These are phyloP conservation scores for Ogataea hybrid DNA, from an alignment of 1,139 yeast genomes.

Conservation along the genomic window DNA sequence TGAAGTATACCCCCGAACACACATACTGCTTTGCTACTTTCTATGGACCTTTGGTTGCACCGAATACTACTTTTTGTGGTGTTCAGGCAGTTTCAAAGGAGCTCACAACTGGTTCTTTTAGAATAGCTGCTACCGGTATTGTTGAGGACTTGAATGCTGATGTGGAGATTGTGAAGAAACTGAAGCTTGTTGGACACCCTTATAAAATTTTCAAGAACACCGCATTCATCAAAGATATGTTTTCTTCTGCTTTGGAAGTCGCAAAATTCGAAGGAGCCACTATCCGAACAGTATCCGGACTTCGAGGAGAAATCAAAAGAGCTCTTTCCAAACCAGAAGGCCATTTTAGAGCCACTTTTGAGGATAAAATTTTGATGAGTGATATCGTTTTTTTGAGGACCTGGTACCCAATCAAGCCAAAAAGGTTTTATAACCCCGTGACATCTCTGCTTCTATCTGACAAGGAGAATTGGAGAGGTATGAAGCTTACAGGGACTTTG, in stretches of 20 bases:
- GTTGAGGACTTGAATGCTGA: slow-evolving; percentile 89
- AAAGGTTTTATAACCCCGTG: slow-evolving; percentile 93
- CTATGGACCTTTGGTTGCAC: slow-evolving; percentile 96
- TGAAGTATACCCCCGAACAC: slow-evolving; percentile 98
- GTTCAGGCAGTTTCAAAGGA: slow-evolving; percentile 83
- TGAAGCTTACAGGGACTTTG: slow-evolving; percentile 92
- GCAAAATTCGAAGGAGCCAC: slow-evolving; percentile 98
- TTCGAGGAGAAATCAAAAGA: too few relatives aligned
- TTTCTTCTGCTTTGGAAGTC: slow-evolving; percentile 85
- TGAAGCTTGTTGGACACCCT: slow-evolving; percentile 94
- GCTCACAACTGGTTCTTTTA: slow-evolving; percentile 84
- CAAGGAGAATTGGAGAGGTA: slow-evolving; percentile 91
- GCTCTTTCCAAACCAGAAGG: slow-evolving; percentile 96
- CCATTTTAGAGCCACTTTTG: slow-evolving; percentile 97
- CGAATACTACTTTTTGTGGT: slow-evolving; percentile 96
- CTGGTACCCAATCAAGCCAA: slow-evolving; percentile 93
- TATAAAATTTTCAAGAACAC: slow-evolving; percentile 92
- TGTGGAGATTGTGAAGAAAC: slow-evolving; percentile 90
- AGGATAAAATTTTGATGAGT: slow-evolving; percentile 87
- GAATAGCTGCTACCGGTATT: slow-evolving; percentile 98
- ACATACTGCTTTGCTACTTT: slow-evolving; percentile 95
- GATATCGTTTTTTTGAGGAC: slow-evolving; percentile 90
- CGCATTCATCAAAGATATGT: slow-evolving; percentile 97
- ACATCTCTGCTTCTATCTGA: slow-evolving; percentile 76
- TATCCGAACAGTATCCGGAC: slow-evolving; percentile 94